Evolutionary conservation across 2,329 filamentous ascomycete species (phyloP).

Genomic region (Aspergillus pseudoviridinutans): DNA sequence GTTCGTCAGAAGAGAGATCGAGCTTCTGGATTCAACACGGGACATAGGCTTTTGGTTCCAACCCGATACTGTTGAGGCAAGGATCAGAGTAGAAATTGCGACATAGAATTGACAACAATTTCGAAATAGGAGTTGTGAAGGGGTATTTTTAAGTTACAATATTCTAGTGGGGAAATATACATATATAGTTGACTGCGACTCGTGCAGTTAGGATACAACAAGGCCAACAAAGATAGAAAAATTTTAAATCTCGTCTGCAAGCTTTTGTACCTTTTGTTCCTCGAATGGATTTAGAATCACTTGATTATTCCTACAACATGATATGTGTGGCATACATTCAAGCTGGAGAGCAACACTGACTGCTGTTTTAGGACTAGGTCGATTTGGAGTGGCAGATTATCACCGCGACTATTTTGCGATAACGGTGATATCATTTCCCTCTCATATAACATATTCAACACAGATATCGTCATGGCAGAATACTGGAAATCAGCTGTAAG

Average conservation of each 20-base stretch:
- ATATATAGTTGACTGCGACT: not conserved
- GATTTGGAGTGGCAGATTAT: not conserved
- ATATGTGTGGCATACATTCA: not conserved
- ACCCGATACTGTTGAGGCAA: constrained; percentile 63
- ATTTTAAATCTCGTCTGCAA: not conserved
- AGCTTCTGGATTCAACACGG: constrained; percentile 73
- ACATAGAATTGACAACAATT: constrained; percentile 1
- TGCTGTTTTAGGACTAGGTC: not conserved
- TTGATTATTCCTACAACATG: not conserved
- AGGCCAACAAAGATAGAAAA: not conserved
- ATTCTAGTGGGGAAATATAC: not conserved
- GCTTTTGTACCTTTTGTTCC: not conserved
- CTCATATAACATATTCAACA: not conserved
- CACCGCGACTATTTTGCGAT: not conserved
- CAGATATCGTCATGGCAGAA: constrained; percentile 63
- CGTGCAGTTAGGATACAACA: not conserved
- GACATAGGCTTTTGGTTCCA: constrained; percentile 75
- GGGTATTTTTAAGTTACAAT: not conserved
- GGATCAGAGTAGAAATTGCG: constrained; percentile 62
- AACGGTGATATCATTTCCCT: constrained; percentile 6
- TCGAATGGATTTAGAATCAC: not conserved
- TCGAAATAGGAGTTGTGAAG: not conserved
- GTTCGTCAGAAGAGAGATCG: constrained; percentile 74
- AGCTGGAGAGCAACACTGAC: not conserved
- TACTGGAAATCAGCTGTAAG: constrained; percentile 92